These are phyloP conservation scores for Avena insularis DNA, from an alignment of 176 grass and related monocot genomes.

Conservation along the genomic window DNA sequence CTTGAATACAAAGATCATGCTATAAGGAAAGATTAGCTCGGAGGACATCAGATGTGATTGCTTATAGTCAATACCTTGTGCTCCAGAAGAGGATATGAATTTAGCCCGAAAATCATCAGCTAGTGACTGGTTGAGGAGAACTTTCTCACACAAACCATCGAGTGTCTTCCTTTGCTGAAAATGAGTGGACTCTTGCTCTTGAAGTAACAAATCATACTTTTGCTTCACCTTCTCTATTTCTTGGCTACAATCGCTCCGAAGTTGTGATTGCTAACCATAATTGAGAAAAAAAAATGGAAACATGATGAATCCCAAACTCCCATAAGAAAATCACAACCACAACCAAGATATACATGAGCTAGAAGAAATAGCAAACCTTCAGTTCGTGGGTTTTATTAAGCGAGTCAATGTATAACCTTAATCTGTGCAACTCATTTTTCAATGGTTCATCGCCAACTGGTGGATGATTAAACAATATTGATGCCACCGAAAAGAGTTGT, in stretches of 20 bases:
- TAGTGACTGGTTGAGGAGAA: conserved; percentile 76
- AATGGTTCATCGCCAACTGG: conserved; percentile 61
- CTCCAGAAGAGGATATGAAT: conserved; percentile 68
- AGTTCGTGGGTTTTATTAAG: conserved; percentile 62
- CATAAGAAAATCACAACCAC: not conserved
- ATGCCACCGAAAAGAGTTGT: conserved; percentile 59
- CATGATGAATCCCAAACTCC: conserved; percentile 26
- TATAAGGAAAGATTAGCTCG: not conserved
- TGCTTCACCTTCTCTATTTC: conserved; percentile 71
- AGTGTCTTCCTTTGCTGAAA: conserved; percentile 62
- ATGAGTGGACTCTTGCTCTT: conserved; percentile 65
- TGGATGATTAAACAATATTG: conserved; percentile 57
- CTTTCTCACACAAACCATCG: conserved; percentile 63
- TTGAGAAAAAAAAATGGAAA: conserved; percentile 35
- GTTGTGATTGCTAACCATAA: conserved; percentile 60
- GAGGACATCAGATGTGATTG: conserved; percentile 25
- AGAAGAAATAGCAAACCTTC: conserved; percentile 54
- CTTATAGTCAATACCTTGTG: conserved; percentile 44
- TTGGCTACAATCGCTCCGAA: conserved; percentile 61
- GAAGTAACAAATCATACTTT: conserved; percentile 78
- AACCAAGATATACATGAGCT: conserved; percentile 18
- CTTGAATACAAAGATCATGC: not conserved
- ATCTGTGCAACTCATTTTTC: conserved; percentile 73
- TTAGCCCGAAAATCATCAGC: conserved; percentile 90
- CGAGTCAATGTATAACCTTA: conserved; percentile 54